A percentile compares a stretch with the other conserved stretches of the same genome.
Evolutionary conservation across 1,139 yeast genomes (phyloP).

Genomic region (Blastobotrys ciferrii): DNA sequence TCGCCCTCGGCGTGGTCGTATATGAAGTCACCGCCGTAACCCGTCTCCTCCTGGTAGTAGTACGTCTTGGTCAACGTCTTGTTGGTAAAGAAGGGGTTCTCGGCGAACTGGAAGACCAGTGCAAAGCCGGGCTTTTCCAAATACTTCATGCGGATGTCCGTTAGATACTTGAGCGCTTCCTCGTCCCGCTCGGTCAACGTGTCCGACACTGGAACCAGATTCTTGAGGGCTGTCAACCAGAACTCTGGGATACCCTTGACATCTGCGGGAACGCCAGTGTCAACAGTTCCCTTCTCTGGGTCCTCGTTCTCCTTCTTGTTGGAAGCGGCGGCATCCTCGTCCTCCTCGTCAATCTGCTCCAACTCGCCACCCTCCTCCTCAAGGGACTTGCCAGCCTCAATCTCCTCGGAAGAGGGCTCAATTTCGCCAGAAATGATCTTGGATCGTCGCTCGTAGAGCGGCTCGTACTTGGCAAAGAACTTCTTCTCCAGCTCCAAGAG

Average conservation of each 20-base stretch:
- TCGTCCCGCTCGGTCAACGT: slow-evolving; percentile 88
- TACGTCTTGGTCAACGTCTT: slow-evolving; percentile 75
- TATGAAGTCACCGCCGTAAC: slow-evolving; percentile 92
- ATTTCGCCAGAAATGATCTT: slow-evolving; percentile 65
- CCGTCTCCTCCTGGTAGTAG: slow-evolving; percentile 91
- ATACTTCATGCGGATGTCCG: slow-evolving; percentile 78
- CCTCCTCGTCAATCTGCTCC: slow-evolving; percentile 40
- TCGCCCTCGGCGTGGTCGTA: slow-evolving; percentile 96
- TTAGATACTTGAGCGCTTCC: slow-evolving; percentile 69
- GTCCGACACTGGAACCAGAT: slow-evolving; percentile 76
- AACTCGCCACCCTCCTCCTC: slow-evolving; percentile 50
- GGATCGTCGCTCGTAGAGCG: slow-evolving; percentile 73
- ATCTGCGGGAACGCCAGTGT: slow-evolving; percentile 22
- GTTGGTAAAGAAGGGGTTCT: slow-evolving; percentile 78
- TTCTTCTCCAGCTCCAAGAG: slow-evolving; percentile 82
- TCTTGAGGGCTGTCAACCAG: slow-evolving; percentile 95
- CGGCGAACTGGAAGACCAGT: slow-evolving; percentile 73
- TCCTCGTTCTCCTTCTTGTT: slow-evolving; percentile 49
- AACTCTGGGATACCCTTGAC: slow-evolving; percentile 83
- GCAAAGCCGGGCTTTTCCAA: slow-evolving; percentile 87
- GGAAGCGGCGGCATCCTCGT: slow-evolving; percentile 46
- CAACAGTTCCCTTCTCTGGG: slow-evolving; percentile 25
- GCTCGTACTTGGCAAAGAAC: slow-evolving; percentile 70
- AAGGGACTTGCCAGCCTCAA: slow-evolving; percentile 70
- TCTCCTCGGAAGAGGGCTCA: slow-evolving; percentile 78